A percentile compares a stretch with the other conserved stretches of the same genome.
phyloP scores from a whole-genome alignment of 2,329 filamentous ascomycete genomes.

The Sporothrix curviconia region DNA sequence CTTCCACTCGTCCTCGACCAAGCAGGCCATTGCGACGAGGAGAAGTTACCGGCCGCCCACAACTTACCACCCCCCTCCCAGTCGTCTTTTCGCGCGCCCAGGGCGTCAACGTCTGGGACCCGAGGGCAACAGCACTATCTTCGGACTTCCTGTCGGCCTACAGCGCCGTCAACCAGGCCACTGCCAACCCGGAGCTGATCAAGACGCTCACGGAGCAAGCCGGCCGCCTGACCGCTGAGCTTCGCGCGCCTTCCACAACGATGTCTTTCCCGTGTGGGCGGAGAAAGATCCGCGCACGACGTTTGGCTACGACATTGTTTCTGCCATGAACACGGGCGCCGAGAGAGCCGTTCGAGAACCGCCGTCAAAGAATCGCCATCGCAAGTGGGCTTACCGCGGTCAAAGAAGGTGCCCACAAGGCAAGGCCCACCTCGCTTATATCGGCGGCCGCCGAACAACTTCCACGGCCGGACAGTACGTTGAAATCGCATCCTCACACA shows the following conservation, averaged over 20 bases:
- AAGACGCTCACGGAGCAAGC: conserved; percentile 88
- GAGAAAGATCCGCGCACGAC: conserved; percentile 82
- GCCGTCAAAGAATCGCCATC: conserved; percentile 91
- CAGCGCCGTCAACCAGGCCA: conserved; percentile 96
- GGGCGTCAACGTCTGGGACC: conserved; percentile 91
- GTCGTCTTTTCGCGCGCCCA: conserved; percentile 84
- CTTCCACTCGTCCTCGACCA: conserved; percentile 72
- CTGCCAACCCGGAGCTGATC: conserved; percentile 92
- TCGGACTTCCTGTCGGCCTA: conserved; percentile 97
- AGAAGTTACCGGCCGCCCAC: conserved; percentile 84
- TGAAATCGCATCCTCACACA: background rate
- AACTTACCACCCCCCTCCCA: conserved; percentile 97
- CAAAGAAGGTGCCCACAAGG: conserved; percentile 80
- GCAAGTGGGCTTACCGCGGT: conserved; percentile 98
- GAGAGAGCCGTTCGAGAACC: conserved; percentile 95
- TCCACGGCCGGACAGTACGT: conserved; percentile 87
- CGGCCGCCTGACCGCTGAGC: conserved; percentile 78
- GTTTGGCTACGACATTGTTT: conserved; percentile 95
- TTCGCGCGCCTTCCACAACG: conserved; percentile 96
- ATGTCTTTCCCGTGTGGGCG: conserved; percentile 93
- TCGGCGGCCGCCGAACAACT: conserved; percentile 86
- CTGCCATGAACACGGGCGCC: conserved; percentile 97
- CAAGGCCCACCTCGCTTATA: conserved; percentile 75
- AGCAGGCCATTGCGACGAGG: conserved; percentile 74
- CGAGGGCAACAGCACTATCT: conserved; percentile 90